Percentiles rank a stretch among this genome's conserved stretches.
These are phyloP conservation scores for Globisporangium nodosum DNA, from an alignment of 352 stramenopile species.

Conservation along the genomic window DNA sequence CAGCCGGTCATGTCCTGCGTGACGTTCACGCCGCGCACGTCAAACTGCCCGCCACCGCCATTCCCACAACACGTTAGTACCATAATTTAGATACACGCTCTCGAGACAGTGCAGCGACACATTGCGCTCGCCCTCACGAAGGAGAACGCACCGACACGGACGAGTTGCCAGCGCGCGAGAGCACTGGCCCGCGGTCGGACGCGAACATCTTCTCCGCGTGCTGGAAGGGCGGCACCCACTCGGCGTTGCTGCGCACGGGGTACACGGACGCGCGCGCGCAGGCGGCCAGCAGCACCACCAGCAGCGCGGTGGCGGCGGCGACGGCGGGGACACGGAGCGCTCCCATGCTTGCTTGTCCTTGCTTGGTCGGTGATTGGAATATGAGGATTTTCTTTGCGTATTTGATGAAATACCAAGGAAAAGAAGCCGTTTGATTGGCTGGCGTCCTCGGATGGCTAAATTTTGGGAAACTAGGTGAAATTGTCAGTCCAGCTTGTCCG, in stretches of 20 bases:
- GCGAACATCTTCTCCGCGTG: constrained; percentile 85
- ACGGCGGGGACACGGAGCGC: not conserved
- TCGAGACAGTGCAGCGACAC: not conserved
- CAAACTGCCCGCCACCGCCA: constrained; percentile 22
- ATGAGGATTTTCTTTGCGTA: not conserved
- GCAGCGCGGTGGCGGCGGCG: not conserved
- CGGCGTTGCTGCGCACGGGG: constrained; percentile 43
- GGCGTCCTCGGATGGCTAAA: not conserved
- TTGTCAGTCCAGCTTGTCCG: no score
- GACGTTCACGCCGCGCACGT: constrained; percentile 68
- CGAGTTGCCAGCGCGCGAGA: constrained; percentile 58
- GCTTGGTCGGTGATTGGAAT: not conserved
- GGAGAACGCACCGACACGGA: constrained; percentile 39
- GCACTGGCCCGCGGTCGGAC: constrained; percentile 57
- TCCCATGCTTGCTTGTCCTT: not conserved
- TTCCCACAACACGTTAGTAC: no score
- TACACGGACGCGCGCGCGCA: constrained; percentile 52
- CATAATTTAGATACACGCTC: no score
- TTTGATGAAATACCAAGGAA: not conserved
- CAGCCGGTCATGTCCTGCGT: constrained; percentile 58
- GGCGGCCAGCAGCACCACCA: not conserved
- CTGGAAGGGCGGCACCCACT: constrained; percentile 78
- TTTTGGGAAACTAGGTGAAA: no score
- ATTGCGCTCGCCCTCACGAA: not conserved
- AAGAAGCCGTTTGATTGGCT: not conserved